These are phyloP conservation scores for Cladobotryum mycophilum DNA, from an alignment of 2,329 filamentous ascomycete species.

Conservation along the genomic window DNA sequence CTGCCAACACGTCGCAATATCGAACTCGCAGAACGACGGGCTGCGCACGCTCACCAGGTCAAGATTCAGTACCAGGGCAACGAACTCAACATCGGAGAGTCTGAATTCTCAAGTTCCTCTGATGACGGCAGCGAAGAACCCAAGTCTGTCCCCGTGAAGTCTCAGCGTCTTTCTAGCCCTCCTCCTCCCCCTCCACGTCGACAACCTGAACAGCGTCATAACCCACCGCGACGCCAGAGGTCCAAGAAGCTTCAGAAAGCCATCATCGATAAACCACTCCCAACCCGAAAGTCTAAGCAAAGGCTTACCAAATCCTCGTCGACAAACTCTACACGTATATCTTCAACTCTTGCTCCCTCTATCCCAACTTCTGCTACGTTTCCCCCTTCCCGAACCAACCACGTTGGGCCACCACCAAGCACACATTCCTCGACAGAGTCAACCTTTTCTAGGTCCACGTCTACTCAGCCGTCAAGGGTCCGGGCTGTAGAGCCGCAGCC, in stretches of 20 bases:
- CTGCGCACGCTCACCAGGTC: not conserved
- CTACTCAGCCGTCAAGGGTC: not conserved
- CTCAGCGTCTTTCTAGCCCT: not conserved
- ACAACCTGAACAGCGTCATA: too few relatives aligned
- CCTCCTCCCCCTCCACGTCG: too few relatives aligned
- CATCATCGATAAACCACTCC: too few relatives aligned
- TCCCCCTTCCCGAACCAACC: not conserved
- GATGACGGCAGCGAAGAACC: not conserved
- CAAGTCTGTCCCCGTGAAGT: not conserved
- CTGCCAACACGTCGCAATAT: conserved; percentile 15
- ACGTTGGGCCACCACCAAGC: not conserved
- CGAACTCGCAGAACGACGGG: conserved; percentile 4
- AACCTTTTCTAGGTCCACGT: not conserved
- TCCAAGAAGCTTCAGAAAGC: too few relatives aligned
- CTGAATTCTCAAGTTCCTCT: not conserved
- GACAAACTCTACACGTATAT: not conserved
- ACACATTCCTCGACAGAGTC: not conserved
- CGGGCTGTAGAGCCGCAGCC: not conserved
- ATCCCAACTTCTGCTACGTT: conserved; percentile 11
- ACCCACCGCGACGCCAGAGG: too few relatives aligned
- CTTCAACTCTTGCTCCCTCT: not conserved
- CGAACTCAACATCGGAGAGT: conserved; percentile 7
- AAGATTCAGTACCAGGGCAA: conserved; percentile 8
- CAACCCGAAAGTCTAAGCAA: not conserved
- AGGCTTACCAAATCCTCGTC: not conserved